A percentile compares a stretch with the other conserved stretches of the same genome.
phyloP scores from a whole-genome alignment of 2,329 filamentous ascomycete genomes.

The Penicillium sclerotigenum region DNA sequence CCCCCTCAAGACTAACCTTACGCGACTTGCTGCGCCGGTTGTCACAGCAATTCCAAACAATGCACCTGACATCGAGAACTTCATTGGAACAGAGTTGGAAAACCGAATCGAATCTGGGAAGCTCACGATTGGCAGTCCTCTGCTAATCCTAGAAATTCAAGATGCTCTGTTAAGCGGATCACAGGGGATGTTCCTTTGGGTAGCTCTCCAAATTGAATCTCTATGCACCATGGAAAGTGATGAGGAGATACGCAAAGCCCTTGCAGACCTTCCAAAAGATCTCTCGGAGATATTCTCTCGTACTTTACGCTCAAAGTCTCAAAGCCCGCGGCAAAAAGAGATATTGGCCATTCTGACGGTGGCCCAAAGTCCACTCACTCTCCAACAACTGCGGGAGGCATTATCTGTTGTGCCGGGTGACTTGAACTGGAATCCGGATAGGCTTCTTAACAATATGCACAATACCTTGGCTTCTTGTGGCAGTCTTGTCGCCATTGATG shows the following conservation, averaged over 20 bases:
- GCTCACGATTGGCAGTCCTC: not conserved
- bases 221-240: constrained; percentile 7
- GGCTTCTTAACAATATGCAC: constrained; percentile 3
- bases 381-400: constrained; percentile 2
- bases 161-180: not conserved
- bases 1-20: not conserved
- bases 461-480: not conserved
- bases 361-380: not conserved
- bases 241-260: constrained; percentile 1
- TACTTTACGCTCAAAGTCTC: not conserved
- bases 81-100: not conserved
- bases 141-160: not conserved
- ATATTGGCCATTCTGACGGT: not conserved
- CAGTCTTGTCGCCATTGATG: not conserved
- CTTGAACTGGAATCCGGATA: not conserved
- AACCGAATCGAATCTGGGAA: not conserved
- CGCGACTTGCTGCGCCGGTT: not conserved
- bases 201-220: constrained; percentile 7
- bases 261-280: not conserved
- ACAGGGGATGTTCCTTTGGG: constrained; percentile 13
- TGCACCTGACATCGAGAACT: not conserved
- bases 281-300: not conserved
- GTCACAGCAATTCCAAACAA: not conserved
- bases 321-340: not conserved
- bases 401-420: constrained; percentile 1